These are phyloP conservation scores for Ceratobasidium sp. DNA, from an alignment of 1,284 basidiomycete genomes.

Conservation along the genomic window DNA sequence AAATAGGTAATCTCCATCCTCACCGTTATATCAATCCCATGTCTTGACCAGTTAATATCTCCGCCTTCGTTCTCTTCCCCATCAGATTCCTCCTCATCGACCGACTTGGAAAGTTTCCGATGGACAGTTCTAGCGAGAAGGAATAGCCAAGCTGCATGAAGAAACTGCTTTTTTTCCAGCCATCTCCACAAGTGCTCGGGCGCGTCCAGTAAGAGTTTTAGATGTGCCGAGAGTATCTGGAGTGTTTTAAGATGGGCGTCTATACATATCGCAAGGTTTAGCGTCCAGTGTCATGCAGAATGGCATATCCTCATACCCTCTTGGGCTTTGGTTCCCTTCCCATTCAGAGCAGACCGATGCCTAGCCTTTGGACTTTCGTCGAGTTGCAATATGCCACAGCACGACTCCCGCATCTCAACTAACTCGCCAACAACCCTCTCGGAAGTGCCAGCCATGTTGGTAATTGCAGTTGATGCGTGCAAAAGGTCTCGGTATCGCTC, in stretches of 20 bases:
- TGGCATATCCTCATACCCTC: constrained; percentile 32
- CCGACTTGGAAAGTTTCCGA: constrained; percentile 70
- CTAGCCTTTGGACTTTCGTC: constrained; percentile 46
- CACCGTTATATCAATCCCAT: constrained; percentile 76
- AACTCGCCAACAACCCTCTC: constrained; percentile 71
- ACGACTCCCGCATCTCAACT: constrained; percentile 71
- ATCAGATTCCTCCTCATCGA: constrained; percentile 69
- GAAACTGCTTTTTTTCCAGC: constrained; percentile 80
- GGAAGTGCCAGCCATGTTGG: constrained; percentile 77
- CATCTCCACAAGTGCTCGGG: constrained; percentile 90
- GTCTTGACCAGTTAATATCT: constrained; percentile 64
- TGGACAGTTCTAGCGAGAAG: constrained; percentile 86
- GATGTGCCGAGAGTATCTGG: constrained; percentile 84
- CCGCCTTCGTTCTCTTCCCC: constrained; percentile 42
- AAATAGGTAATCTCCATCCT: constrained; percentile 49
- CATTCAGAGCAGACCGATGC: constrained; percentile 38
- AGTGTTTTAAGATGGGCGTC: constrained; percentile 77
- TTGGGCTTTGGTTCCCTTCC: constrained; percentile 44
- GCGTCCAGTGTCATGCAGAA: neutral
- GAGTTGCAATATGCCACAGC: constrained; percentile 51
- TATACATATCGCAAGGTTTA: constrained; percentile 53
- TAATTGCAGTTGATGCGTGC: constrained; percentile 90
- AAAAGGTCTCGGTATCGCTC: constrained; percentile 95
- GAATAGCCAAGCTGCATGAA: constrained; percentile 88
- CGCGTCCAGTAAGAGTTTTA: constrained; percentile 88